phyloP scores from a whole-genome alignment of 495 filamentous ascomycete species.

The Neurospora tetrasperma region DNA sequence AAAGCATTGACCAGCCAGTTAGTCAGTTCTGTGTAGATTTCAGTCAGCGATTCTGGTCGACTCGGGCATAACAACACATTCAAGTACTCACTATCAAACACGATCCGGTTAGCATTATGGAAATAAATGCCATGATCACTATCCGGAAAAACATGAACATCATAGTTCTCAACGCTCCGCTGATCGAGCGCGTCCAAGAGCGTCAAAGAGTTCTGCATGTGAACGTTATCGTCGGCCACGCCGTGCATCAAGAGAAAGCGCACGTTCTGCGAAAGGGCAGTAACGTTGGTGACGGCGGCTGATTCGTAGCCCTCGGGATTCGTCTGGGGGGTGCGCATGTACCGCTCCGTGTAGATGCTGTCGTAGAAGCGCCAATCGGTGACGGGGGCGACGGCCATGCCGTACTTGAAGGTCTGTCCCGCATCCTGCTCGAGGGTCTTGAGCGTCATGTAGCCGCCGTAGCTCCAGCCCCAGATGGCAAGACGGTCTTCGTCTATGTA shows the following conservation, averaged over 20 bases:
- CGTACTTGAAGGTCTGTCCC: slow-evolving; percentile 83
- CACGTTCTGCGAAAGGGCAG: slow-evolving; percentile 59
- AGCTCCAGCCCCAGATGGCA: slow-evolving; percentile 98
- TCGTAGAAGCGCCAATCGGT: slow-evolving; percentile 97
- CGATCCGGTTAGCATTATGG: slow-evolving; percentile 84
- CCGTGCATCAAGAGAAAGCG: slow-evolving; percentile 94
- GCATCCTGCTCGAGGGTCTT: slow-evolving; percentile 90
- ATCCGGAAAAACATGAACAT: slow-evolving; percentile 93
- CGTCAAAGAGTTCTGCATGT: slow-evolving; percentile 83
- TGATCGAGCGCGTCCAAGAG: slow-evolving; percentile 82
- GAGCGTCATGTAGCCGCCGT: slow-evolving; percentile 93
- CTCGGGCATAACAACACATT: not conserved
- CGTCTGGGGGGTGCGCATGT: slow-evolving; percentile 85
- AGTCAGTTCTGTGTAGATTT: slow-evolving; percentile 50
- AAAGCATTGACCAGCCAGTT: slow-evolving; percentile 97
- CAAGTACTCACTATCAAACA: slow-evolving; percentile 75
- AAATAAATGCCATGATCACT: slow-evolving; percentile 93
- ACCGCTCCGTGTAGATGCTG: slow-evolving; percentile 90
- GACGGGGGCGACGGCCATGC: slow-evolving; percentile 95
- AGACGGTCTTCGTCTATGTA: slow-evolving; percentile 77
- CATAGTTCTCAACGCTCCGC: slow-evolving; percentile 81
- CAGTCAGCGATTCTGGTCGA: slow-evolving; percentile 16
- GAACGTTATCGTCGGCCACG: slow-evolving; percentile 90
- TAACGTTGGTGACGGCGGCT: slow-evolving; percentile 60
- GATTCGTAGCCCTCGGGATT: slow-evolving; percentile 70